These are phyloP conservation scores for Plantago major DNA, from an alignment of 257 asterid species.

Conservation along the genomic window DNA sequence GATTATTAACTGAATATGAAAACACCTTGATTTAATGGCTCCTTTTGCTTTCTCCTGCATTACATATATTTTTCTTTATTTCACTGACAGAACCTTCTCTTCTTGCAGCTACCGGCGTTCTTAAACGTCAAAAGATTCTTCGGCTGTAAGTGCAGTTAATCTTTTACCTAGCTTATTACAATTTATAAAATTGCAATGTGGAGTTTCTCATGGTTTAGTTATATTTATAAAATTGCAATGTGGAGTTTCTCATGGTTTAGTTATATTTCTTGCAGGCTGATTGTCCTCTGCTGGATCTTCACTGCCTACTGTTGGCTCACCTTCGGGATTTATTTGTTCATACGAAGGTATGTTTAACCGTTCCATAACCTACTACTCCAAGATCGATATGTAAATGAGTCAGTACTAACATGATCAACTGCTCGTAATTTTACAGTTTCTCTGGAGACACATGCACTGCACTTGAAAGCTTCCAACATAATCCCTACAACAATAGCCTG, in stretches of 20 bases:
- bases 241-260: constrained; percentile 15
- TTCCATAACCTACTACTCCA: background rate
- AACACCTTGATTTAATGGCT: background rate
- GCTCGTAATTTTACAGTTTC: constrained; percentile 37
- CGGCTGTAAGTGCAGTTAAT: constrained; percentile 28
- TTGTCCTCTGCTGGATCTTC: constrained; percentile 56
- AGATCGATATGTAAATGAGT: background rate
- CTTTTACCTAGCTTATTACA: background rate
- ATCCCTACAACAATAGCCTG: constrained; percentile 80
- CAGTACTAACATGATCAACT: background rate
- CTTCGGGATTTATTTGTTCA: constrained; percentile 62
- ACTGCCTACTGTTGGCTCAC: constrained; percentile 58
- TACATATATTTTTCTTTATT: background rate
- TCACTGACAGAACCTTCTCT: constrained; percentile 2
- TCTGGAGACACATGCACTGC: constrained; percentile 78
- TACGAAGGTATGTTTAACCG: constrained; percentile 41
- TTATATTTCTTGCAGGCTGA: constrained; percentile 36
- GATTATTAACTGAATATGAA: no score
- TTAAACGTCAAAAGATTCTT: constrained; percentile 25
- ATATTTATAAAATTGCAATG: background rate
- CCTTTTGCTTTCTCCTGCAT: background rate
- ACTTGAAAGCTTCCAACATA: constrained; percentile 53
- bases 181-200: background rate
- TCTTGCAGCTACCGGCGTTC: constrained; percentile 37
- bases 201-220: constrained; percentile 15